These are phyloP conservation scores for Lineolata rhizophorae DNA, from an alignment of 495 filamentous ascomycete genomes.

Conservation along the genomic window DNA sequence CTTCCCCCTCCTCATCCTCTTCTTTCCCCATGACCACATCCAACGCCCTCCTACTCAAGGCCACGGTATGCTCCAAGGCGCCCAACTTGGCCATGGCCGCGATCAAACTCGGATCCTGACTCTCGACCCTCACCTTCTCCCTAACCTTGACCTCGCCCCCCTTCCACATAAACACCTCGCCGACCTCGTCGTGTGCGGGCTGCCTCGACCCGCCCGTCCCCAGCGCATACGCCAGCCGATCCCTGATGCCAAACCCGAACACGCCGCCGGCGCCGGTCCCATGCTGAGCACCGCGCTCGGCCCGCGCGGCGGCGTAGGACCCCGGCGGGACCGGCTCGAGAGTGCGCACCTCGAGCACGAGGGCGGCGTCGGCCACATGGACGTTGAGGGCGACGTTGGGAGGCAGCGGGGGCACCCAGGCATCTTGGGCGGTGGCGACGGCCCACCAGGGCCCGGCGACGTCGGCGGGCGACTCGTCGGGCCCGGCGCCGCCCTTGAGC, in stretches of 20 bases:
- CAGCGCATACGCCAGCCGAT: conserved; percentile 31
- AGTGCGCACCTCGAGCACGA: conserved; percentile 60
- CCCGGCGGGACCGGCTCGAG: conserved; percentile 41
- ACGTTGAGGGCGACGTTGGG: conserved; percentile 50
- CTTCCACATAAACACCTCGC: conserved; percentile 39
- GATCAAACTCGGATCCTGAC: conserved; percentile 73
- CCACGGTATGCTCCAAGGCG: conserved; percentile 54
- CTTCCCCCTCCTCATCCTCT: conserved; percentile 5
- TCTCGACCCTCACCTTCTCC: conserved; percentile 82
- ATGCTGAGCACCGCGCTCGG: too few species aligned
- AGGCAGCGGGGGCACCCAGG: conserved; percentile 36
- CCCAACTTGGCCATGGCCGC: conserved; percentile 72
- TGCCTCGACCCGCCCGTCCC: conserved; percentile 24
- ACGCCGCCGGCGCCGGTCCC: neutral
- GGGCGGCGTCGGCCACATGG: conserved; percentile 49
- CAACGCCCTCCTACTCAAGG: conserved; percentile 44
- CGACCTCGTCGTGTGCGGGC: conserved; percentile 48
- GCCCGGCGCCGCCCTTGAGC: conserved; percentile 31
- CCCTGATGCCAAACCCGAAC: conserved; percentile 34
- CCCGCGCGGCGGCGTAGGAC: conserved; percentile 27
- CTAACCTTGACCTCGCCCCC: conserved; percentile 53
- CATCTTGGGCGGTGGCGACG: neutral
- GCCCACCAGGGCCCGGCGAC: neutral
- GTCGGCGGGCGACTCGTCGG: neutral
- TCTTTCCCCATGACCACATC: conserved; percentile 58